Evolutionary conservation across 129 eudicot genomes (phyloP), one percentile per base, ranked within the genome.

Genomic region (Lactuca sativa): DNA sequence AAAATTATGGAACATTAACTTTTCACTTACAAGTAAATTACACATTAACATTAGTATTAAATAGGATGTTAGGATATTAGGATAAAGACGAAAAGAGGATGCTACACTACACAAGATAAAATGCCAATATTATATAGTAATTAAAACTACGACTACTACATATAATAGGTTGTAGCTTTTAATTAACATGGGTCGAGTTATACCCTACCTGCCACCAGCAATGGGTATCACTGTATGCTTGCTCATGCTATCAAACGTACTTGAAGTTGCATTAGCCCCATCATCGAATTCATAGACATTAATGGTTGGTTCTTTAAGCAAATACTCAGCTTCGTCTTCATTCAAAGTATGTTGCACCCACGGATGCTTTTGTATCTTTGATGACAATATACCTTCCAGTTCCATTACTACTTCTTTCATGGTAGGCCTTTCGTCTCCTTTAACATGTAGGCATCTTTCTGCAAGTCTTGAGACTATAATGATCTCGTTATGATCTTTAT

Each of bases 401-500:
- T 79, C 79, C 11, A 43, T 67, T 15, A 79, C 83, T 34, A 73
- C 79, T 67, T 79, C 83, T 11, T 79, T 79, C 83, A 79, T 79
- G 31, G 56, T 73, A 1, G 83, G 83, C 67, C 83, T 67, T 60
- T 79, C 79, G 25, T 79, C 83, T 13, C 72, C 79, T 54, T 47
- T 67, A 66, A 79, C 61, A 5, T 48, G 53, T 56, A 79, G 61
- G 34, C 79, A 79, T 69, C 76, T 66, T 49, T 52, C 55, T 9
- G 83, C 75, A 25, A 79, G 62, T 57, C 41, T 60, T 13, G 83
- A 69, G 32, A 72, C 74, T 56, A 51, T 56, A 10, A 65, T 52
- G 5, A 78, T 59, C 53, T 72, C 74, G 0, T 63, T 61, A 0
- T 67, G 77, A 72, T 48, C 67, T 32, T 78, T 67, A 3, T 64